Percentiles rank a stretch among this genome's conserved stretches.
These are phyloP conservation scores for Conoideocrella luteorostrata DNA, from an alignment of 2,329 filamentous ascomycete genomes.

Conservation along the genomic window DNA sequence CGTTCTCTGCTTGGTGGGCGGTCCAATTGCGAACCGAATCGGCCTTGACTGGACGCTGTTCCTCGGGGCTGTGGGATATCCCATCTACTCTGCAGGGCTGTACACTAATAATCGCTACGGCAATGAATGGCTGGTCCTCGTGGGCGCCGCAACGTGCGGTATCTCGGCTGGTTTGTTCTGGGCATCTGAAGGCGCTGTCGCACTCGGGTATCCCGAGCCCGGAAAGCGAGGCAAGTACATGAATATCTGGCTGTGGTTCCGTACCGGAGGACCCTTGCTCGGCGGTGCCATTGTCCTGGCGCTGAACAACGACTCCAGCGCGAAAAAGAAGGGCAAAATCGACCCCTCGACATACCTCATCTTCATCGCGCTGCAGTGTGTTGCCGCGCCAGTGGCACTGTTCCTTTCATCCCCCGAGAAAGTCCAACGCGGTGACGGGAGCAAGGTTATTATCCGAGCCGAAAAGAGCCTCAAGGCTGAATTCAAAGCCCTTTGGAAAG, in stretches of 20 bases:
- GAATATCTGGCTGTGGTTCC: conserved; percentile 35
- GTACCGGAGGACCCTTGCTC: conserved; percentile 40
- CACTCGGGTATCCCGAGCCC: conserved; percentile 41
- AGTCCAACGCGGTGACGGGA: conserved; percentile 20
- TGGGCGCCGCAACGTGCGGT: conserved; percentile 42
- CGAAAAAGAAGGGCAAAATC: conserved; percentile 18
- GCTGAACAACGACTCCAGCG: conserved; percentile 27
- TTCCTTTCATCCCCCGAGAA: conserved; percentile 22
- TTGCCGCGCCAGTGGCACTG: conserved; percentile 19
- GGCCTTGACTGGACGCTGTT: conserved; percentile 39
- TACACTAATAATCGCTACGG: conserved; percentile 45
- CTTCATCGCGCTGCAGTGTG: conserved; percentile 21
- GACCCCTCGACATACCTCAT: conserved; percentile 21
- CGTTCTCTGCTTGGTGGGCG: conserved; percentile 41
- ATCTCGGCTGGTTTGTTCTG: conserved; percentile 44
- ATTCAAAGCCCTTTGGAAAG: conserved; percentile 15
- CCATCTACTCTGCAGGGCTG: conserved; percentile 39
- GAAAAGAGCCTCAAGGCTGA: conserved; percentile 17
- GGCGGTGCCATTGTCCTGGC: conserved; percentile 39
- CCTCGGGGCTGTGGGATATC: conserved; percentile 40
- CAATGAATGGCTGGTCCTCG: conserved; percentile 44
- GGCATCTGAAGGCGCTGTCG: conserved; percentile 43
- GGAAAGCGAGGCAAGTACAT: conserved; percentile 35
- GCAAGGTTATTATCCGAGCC: conserved; percentile 15
- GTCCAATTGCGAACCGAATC: conserved; percentile 41